Evolutionary conservation across 2,329 filamentous ascomycete genomes (phyloP), one percentile per base, ranked within the genome.

Genomic region (Aureobasidium sp.): DNA sequence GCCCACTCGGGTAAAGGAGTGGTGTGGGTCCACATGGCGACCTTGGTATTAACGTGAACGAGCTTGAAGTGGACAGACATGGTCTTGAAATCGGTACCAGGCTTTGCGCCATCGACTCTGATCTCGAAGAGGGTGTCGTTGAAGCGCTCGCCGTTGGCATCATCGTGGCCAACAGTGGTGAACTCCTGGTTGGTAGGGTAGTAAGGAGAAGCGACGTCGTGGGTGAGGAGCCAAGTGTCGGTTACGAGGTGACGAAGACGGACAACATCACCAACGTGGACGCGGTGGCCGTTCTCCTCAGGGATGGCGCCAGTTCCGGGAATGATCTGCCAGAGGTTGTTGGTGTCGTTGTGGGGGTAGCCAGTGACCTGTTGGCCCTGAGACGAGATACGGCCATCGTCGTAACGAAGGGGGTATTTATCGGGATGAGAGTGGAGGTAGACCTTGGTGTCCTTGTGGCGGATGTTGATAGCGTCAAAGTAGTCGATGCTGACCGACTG

Each of bases 111-210:
- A 72, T 97, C 94, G 65, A 97, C 88, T 70, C 88, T 87, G 68
- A 99, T 82, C 77, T 97, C 91, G 68, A 99, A 99, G 11, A 97
- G 77, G 0, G 92, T 96, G 67, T 99, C 94, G 67, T 95, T 93
- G 71, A 84, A 85, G 45, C 92, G 88, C 47, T 84, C 80, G 37
- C 85, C 88, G 62, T 85, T 81, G 3, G 89, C 91, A 39, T 93
- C 84, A 44, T 90, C 89, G 1, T 82, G 69, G 14, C 85, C 75
- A 7, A 92, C 87, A 15, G 91, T 91, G 17, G 94, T 97, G 72
- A 99, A 99, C 73, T 99, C 94, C 76, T 99, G 94, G 81, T 99
- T 99, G 64, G 94, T 99, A 5, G 94, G 93, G 75, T 87, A 96
- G 78, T 87, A 96, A 31, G 94, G 94, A 58, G 94, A 99, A 22